Evolutionary conservation across 805 yeast genomes (phyloP).

Genomic region (Torulaspora quercuum): DNA sequence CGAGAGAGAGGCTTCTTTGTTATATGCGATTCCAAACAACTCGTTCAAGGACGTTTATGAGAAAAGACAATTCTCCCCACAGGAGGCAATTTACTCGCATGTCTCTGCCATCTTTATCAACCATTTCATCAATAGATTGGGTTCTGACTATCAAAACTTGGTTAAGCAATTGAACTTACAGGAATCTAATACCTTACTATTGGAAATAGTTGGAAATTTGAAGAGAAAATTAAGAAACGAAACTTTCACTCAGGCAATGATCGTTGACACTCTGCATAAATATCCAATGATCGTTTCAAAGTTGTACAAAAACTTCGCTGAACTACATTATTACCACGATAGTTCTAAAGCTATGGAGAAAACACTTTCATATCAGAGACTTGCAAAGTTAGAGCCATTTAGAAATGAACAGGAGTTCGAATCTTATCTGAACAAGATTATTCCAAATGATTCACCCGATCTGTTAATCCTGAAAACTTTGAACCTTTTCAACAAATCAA

Average conservation of each 20-base stretch:
- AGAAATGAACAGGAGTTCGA: conserved; percentile 73
- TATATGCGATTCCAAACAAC: conserved; percentile 88
- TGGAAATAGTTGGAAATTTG: conserved; percentile 72
- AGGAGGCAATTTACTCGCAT: conserved; percentile 92
- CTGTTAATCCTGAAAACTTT: conserved; percentile 77
- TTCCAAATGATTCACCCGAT: conserved; percentile 74
- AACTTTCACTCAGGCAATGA: conserved; percentile 83
- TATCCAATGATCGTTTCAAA: conserved; percentile 72
- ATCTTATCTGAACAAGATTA: conserved; percentile 57
- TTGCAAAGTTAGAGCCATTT: conserved; percentile 72
- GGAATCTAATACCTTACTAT: conserved; percentile 55
- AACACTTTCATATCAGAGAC: conserved; percentile 83
- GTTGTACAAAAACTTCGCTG: conserved; percentile 87
- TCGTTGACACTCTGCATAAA: conserved; percentile 68
- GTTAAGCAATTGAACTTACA: conserved; percentile 58
- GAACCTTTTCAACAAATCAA: conserved; percentile 76
- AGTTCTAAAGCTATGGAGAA: conserved; percentile 48
- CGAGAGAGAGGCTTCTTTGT: conserved; percentile 87
- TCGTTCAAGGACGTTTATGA: conserved; percentile 72
- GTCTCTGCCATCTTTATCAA: conserved; percentile 89
- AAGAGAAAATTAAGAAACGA: conserved; percentile 90
- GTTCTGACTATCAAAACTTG: conserved; percentile 79
- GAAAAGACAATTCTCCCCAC: conserved; percentile 76
- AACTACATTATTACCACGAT: conserved; percentile 71
- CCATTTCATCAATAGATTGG: conserved; percentile 90